Evolutionary conservation across 768 basidiomycete species (phyloP), one percentile per base, ranked within the genome.

Genomic region (Boletus vinaceobasis): DNA sequence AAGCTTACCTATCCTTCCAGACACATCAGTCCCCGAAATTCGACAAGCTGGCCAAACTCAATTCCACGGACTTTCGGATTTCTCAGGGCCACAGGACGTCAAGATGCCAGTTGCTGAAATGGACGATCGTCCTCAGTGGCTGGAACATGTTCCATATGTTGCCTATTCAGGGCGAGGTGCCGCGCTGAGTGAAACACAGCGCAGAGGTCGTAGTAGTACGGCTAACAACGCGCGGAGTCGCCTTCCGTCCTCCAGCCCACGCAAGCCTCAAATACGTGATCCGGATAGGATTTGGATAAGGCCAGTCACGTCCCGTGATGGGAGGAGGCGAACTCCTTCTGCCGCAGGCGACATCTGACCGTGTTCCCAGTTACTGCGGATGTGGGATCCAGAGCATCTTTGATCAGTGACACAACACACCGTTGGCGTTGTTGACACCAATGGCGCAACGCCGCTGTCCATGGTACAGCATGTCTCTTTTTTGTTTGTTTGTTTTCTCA

Each of bases 331-430:
- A 47, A 72, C 69, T 1, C 60, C 69, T 23, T 73, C 69, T 31
- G 71, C 65, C 38, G 67, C 71, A 27, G 69, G 71, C 36, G 69
- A 57, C 43, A 71, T 70, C 37, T 70, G 55, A 65, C 46, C 35
- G 14, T 40, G 43, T 40, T 57, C 26, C 43, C 33, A 45, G 33
- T 11, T 29, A 49, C 51, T 50, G 59, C 55, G 50, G 46, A 42
- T 51, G 46, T 54, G 56, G 49, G 29, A 57, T 48, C 10, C 43
- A 36, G 43, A 37, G 43, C 44, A 46, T 48, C 51, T 53, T 40
- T 58, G 43, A 61, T 65, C 52, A 51, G 26, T 54, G 33, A 49
- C 49, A 57, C 52, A 36, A n/a, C 43, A 49, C 15, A 7, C 14
- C 31, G 31, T 45, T 50, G 53, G 44, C 52, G 15, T 38, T 43